Evolutionary conservation across 73 alveolate species (phyloP).

Genomic region (Effrenium voratum): DNA sequence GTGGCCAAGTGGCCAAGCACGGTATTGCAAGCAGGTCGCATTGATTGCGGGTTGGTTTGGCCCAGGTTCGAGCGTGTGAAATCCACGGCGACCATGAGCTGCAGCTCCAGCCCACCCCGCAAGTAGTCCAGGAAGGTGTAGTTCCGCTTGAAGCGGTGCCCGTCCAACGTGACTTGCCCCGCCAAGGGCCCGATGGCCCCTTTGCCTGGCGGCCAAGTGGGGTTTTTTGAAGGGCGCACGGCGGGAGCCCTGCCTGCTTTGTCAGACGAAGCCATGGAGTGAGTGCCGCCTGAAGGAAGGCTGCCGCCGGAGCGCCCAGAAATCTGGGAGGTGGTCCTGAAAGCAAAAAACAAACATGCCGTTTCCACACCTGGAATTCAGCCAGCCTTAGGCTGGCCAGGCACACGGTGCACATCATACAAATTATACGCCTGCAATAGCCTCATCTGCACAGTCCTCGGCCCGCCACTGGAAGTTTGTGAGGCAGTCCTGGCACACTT

Average conservation of each 20-base stretch:
- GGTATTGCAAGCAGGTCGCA: not conserved
- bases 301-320: conserved; percentile 69
- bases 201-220: conserved; percentile 36
- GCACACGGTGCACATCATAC: no score
- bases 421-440: no score
- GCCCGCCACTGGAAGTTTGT: no score
- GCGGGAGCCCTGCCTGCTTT: no score
- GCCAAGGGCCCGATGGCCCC: conserved; percentile 63
- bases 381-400: no score
- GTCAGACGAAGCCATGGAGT: conserved; percentile 63
- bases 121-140: conserved; percentile 68
- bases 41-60: conserved; percentile 73
- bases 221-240: no score
- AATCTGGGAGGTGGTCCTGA: conserved; percentile 62
- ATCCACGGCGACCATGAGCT: conserved; percentile 90
- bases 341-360: not conserved
- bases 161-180: conserved; percentile 62
- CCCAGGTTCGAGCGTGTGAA: conserved; percentile 86
- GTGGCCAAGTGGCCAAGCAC: not conserved
- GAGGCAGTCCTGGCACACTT: no score
- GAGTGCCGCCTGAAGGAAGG: conserved; percentile 50
- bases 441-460: no score
- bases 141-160: conserved; percentile 52
- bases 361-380: no score
- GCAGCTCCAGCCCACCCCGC: conserved; percentile 85